A percentile compares a stretch with the other conserved stretches of the same genome.
Conservation (phyloP, 2,329 filamentous ascomycete genomes). For the Coniosporium tulheliwenetii region DNA sequence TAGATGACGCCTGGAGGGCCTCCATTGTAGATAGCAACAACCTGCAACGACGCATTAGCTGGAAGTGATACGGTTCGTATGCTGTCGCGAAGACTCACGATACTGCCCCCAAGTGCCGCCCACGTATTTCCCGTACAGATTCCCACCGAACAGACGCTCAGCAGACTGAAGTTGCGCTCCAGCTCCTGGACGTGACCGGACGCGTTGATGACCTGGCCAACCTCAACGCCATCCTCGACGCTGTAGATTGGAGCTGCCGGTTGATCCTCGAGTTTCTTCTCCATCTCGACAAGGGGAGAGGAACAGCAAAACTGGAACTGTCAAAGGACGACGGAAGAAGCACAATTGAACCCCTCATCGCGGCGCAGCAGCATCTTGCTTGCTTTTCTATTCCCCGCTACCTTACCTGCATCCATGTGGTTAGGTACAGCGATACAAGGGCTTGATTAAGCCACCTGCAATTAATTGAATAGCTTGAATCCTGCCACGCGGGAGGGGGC, state of each 20-base stretch:
- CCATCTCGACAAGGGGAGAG: neutral
- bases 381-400: no score
- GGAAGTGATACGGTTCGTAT: neutral
- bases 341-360: no score
- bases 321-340: no score
- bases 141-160: constrained; percentile 30
- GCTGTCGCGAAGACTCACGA: constrained; percentile 15
- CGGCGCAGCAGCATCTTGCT: no score
- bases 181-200: constrained; percentile 37
- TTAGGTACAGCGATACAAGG: no score
- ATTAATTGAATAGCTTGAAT: no score
- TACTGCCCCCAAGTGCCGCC: constrained; percentile 15
- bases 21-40: constrained; percentile 27
- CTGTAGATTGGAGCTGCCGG: neutral
- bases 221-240: constrained; percentile 3
- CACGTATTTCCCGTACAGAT: constrained; percentile 26
- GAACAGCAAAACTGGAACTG: no score
- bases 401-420: no score
- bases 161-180: constrained; percentile 31
- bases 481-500: no score
- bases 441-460: no score
- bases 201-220: constrained; percentile 27
- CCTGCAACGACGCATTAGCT: constrained; percentile 8
- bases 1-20: constrained; percentile 31
- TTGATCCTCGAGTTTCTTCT: neutral